A percentile compares a stretch with the other conserved stretches of the same genome.
These are phyloP conservation scores for Gracilariopsis chorda DNA, from an alignment of 23 red algal species.

Conservation along the genomic window DNA sequence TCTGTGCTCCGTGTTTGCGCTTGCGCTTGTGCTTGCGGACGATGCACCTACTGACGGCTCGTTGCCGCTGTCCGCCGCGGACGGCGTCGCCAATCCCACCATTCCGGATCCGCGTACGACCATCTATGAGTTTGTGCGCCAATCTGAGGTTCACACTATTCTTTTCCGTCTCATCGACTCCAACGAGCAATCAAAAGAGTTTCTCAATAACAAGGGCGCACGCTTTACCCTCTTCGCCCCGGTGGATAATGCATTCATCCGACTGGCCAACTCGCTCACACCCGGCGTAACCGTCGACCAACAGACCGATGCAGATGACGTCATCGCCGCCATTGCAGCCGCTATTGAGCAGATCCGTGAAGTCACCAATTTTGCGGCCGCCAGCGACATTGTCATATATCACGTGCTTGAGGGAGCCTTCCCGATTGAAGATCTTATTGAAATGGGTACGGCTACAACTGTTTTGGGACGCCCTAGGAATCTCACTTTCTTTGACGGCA, in stretches of 20 bases:
- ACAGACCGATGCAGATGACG: neutral
- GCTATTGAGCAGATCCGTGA: neutral
- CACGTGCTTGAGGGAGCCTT: slow-evolving; percentile 13
- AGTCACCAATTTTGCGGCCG: neutral
- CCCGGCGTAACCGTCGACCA: neutral
- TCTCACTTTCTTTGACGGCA: slow-evolving; percentile 8
- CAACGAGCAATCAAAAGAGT: neutral
- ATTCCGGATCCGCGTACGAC: slow-evolving; percentile 3
- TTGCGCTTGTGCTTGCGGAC: neutral
- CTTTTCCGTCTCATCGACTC: neutral
- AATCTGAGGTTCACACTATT: neutral
- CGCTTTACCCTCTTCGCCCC: slow-evolving; percentile 56
- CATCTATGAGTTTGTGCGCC: neutral
- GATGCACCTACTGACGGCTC: neutral
- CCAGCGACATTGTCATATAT: neutral
- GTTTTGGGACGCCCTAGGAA: neutral
- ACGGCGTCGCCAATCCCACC: slow-evolving; percentile 10
- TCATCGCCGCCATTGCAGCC: neutral
- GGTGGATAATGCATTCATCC: slow-evolving; percentile 26
- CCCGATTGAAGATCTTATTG: neutral
- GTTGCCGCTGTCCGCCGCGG: neutral
- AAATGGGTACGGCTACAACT: neutral
- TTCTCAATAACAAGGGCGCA: neutral
- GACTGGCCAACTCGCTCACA: neutral
- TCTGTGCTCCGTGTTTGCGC: no score